Evolutionary conservation across 371 early-diverging fungal species (phyloP).

Genomic region (Funneliformis caledonium): DNA sequence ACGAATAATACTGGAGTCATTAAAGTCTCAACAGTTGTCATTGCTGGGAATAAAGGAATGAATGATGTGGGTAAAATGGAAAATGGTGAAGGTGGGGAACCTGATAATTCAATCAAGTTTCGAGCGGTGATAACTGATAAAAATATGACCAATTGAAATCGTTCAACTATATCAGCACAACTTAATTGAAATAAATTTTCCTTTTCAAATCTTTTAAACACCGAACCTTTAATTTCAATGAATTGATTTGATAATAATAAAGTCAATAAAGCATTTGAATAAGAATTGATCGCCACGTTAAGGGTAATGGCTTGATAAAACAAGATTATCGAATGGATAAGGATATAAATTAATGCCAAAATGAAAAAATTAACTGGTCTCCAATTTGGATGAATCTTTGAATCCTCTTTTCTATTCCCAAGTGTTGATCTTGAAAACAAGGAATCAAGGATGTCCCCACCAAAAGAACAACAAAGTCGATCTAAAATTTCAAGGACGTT

Average conservation of each 20-base stretch:
- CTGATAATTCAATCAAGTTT: constrained; percentile 88
- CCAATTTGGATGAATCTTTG: constrained; percentile 54
- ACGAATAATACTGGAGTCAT: constrained; percentile 86
- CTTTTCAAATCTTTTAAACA: constrained; percentile 95
- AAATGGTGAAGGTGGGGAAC: constrained; percentile 63
- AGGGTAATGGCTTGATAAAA: constrained; percentile 95
- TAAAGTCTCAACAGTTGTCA: constrained; percentile 64
- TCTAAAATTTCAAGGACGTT: constrained; percentile 95
- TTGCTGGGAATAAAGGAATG: constrained; percentile 62
- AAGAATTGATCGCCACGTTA: constrained; percentile 95
- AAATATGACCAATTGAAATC: constrained; percentile 89
- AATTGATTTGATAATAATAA: constrained; percentile 96
- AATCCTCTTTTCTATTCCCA: constrained; percentile 48
- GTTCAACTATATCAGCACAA: constrained; percentile 93
- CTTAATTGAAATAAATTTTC: constrained; percentile 95
- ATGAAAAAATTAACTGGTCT: constrained; percentile 67
- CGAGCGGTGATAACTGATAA: constrained; percentile 86
- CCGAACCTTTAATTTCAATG: constrained; percentile 96
- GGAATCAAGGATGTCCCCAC: constrained; percentile 93
- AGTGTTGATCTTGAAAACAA: constrained; percentile 76
- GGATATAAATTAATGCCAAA: constrained; percentile 80
- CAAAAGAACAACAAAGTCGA: constrained; percentile 90
- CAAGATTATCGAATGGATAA: constrained; percentile 87
- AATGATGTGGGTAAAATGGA: constrained; percentile 67
- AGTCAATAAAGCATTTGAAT: constrained; percentile 90